Conservation (phyloP, 2,329 filamentous ascomycete species). For the Alternaria gansuensis region DNA sequence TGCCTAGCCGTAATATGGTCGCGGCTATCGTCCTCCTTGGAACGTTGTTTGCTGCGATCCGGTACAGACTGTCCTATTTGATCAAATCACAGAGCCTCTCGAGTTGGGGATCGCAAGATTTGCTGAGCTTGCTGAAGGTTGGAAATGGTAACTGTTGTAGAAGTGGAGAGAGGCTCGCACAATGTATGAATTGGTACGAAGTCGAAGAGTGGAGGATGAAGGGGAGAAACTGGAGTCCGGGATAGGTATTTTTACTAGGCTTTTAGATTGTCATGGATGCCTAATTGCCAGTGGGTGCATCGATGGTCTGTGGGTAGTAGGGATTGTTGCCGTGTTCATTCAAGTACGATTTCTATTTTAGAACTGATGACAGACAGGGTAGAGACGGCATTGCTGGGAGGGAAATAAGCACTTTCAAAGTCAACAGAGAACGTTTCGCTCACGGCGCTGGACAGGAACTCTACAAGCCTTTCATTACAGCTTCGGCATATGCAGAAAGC, state of each 20-base stretch:
- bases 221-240: background rate
- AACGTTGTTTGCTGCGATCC: background rate
- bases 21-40: background rate
- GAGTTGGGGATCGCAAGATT: background rate
- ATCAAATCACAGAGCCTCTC: background rate
- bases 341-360: background rate
- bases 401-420: background rate
- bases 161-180: background rate
- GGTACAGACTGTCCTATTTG: background rate
- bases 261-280: background rate
- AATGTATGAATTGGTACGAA: background rate
- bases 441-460: background rate
- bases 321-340: background rate
- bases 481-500: background rate
- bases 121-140: background rate
- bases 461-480: background rate
- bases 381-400: background rate
- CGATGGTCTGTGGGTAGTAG: background rate
- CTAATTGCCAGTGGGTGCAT: background rate
- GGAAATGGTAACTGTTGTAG: background rate
- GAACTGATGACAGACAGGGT: background rate
- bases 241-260: background rate
- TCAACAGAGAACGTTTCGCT: background rate
- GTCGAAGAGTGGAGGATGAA: background rate
- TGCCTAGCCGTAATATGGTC: background rate